These are phyloP conservation scores for Mycena chlorophos DNA, from an alignment of 768 basidiomycete species.

Conservation along the genomic window DNA sequence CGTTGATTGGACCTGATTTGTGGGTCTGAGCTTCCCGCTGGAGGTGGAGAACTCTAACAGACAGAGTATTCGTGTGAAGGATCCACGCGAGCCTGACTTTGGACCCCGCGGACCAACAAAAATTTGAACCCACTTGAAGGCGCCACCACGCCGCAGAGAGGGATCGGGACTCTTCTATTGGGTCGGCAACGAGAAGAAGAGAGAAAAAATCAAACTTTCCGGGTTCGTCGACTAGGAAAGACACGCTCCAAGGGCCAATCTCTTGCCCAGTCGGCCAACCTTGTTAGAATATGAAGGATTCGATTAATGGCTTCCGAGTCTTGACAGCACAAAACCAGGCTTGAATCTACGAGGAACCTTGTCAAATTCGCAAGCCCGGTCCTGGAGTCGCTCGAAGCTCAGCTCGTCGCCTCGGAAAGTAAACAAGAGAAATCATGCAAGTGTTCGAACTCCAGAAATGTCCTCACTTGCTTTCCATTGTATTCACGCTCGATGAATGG, in stretches of 20 bases:
- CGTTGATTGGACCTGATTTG: background rate
- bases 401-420: too few species aligned
- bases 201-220: background rate
- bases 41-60: conserved; percentile 12
- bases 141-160: too few species aligned
- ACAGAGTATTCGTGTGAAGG: conserved; percentile 22
- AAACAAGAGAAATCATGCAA: too few species aligned
- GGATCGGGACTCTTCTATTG: too few species aligned
- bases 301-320: background rate
- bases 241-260: background rate
- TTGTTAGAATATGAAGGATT: too few species aligned
- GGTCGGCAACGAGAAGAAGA: too few species aligned
- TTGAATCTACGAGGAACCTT: background rate
- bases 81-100: too few species aligned
- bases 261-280: background rate
- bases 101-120: too few species aligned
- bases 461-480: background rate
- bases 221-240: background rate
- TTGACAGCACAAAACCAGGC: background rate
- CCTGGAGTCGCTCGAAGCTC: background rate
- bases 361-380: background rate
- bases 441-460: background rate
- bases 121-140: too few species aligned
- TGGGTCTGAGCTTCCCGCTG: background rate
- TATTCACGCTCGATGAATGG: background rate